Evolutionary conservation across 2,329 filamentous ascomycete genomes (phyloP).

Genomic region (Scolecobasidium constrictum): DNA sequence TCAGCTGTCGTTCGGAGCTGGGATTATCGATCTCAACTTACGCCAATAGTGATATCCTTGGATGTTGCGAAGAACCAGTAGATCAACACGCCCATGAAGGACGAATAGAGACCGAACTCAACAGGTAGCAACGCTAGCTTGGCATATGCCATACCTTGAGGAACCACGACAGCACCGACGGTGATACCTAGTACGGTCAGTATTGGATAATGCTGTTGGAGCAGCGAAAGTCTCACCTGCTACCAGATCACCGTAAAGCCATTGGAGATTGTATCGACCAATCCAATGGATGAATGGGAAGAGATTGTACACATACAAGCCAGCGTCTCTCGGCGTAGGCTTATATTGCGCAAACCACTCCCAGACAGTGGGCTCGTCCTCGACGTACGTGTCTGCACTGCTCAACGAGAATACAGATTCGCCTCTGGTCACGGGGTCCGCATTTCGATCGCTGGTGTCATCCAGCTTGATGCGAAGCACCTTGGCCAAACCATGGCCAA

Average conservation of each 20-base stretch:
- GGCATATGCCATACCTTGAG: conserved; percentile 92
- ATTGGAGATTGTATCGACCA: conserved; percentile 73
- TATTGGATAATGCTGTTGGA: conserved; percentile 12
- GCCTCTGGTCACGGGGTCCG: conserved; percentile 58
- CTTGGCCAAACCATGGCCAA: conserved; percentile 68
- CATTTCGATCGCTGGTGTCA: conserved; percentile 17
- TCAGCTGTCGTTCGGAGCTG: conserved; percentile 4
- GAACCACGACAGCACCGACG: conserved; percentile 70
- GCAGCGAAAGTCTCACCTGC: conserved; percentile 50
- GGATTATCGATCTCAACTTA: conserved; percentile 33
- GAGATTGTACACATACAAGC: conserved; percentile 55
- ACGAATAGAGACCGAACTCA: conserved; percentile 82
- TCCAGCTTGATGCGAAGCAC: conserved; percentile 64
- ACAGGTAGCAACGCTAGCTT: conserved; percentile 63
- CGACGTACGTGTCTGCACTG: conserved; percentile 68
- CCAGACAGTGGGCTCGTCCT: conserved; percentile 62
- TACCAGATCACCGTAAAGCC: conserved; percentile 80
- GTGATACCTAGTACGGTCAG: conserved; percentile 44
- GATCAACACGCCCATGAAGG: conserved; percentile 84
- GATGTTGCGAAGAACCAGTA: conserved; percentile 98
- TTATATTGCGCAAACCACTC: conserved; percentile 61
- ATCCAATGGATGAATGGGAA: conserved; percentile 94
- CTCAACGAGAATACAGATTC: conserved; percentile 69
- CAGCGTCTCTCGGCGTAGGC: conserved; percentile 46
- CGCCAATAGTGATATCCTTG: conserved; percentile 93